Conservation (phyloP, 2,329 filamentous ascomycete species). For the Alternaria sp. region DNA sequence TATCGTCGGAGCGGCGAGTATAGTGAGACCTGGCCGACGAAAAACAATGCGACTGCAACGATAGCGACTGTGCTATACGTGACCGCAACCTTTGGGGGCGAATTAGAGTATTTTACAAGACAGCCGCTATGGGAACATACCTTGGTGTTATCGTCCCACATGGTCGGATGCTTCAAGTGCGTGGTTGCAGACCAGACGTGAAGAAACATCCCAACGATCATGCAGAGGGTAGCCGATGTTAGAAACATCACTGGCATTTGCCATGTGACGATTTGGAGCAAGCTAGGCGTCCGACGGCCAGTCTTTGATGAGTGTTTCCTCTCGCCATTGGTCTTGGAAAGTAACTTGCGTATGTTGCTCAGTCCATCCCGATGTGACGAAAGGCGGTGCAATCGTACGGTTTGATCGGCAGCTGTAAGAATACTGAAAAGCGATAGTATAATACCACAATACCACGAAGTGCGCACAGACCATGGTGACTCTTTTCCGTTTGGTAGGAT, state of each 20-base stretch:
- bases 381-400: constrained; percentile 54
- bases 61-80: constrained; percentile 25
- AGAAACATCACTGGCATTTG: constrained; percentile 51
- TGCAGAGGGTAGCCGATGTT: constrained; percentile 45
- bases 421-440: constrained; percentile 62
- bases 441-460: constrained; percentile 55
- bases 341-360: constrained; percentile 45
- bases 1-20: constrained; percentile 15
- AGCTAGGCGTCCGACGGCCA: constrained; percentile 33
- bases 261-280: constrained; percentile 48
- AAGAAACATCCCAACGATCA: constrained; percentile 51
- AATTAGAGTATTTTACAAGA: not conserved
- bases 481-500: constrained; percentile 49
- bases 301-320: constrained; percentile 26
- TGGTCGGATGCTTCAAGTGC: constrained; percentile 27
- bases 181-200: constrained; percentile 49
- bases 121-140: constrained; percentile 12
- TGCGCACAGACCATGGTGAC: constrained; percentile 53
- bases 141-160: constrained; percentile 47
- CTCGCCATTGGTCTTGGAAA: constrained; percentile 38
- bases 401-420: constrained; percentile 55
- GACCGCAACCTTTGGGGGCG: constrained; percentile 25
- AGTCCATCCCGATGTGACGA: constrained; percentile 53
- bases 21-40: constrained; percentile 30
- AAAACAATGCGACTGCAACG: constrained; percentile 26